Evolutionary conservation across 345 rosid genomes (phyloP).

Genomic region (Atalantia buxifolia): DNA sequence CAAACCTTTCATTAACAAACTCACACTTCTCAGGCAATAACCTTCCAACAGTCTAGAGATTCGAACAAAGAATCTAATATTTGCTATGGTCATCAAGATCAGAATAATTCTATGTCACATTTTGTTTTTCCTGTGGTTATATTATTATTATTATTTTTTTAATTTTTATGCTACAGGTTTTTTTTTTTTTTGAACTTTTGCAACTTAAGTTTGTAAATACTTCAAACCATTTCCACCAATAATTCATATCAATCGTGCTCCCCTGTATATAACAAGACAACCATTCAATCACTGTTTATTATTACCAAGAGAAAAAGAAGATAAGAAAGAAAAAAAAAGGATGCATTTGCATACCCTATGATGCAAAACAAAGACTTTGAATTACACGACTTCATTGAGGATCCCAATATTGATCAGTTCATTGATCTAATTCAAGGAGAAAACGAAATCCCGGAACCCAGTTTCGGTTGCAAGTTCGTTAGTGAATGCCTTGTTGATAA

Average conservation of each 20-base stretch:
- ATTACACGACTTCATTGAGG: conserved; percentile 46
- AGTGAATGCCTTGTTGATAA: conserved; percentile 30
- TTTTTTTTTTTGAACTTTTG: neutral
- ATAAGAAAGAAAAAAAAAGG: neutral
- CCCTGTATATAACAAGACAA: too few species aligned
- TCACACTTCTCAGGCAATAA: too few species aligned
- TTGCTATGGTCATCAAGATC: neutral
- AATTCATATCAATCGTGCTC: neutral
- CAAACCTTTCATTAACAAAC: too few species aligned
- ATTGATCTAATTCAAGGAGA: conserved; percentile 53
- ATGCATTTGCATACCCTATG: conserved; percentile 10
- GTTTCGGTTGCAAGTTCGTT: conserved; percentile 32
- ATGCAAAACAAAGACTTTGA: conserved; percentile 34
- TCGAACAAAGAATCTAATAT: neutral
- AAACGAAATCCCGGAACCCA: conserved; percentile 20
- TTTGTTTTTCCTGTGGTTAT: neutral
- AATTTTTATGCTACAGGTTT: neutral
- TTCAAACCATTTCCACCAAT: conserved; percentile 1
- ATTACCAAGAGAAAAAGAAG: neutral
- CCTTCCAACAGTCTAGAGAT: too few species aligned
- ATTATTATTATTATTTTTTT: neutral
- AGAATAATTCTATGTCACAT: neutral
- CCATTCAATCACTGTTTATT: neutral
- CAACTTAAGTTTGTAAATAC: neutral
- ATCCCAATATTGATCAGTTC: conserved; percentile 58